Conservation (phyloP, 2,329 filamentous ascomycete genomes). For the Nemania serpens region DNA sequence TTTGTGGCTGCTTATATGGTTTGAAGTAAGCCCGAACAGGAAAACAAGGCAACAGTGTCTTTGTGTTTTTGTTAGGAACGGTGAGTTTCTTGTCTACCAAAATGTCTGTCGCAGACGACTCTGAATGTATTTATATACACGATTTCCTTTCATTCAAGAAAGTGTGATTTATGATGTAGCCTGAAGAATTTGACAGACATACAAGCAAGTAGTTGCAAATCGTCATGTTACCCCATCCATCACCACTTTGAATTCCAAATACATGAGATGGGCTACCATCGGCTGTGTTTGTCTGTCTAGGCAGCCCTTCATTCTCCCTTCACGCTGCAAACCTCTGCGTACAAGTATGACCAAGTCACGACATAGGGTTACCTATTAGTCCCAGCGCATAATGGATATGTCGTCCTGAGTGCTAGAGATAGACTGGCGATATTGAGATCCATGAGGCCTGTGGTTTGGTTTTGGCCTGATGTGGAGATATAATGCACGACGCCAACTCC, state of each 20-base stretch:
- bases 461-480: conserved; percentile 14
- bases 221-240: conserved; percentile 7
- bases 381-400: background rate
- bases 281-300: background rate
- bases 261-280: background rate
- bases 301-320: conserved; percentile 3
- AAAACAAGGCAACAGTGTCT: background rate
- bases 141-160: background rate
- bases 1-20: background rate
- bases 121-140: conserved; percentile 2
- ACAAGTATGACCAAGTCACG: background rate
- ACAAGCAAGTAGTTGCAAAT: background rate
- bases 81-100: background rate
- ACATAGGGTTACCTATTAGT: background rate
- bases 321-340: background rate
- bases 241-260: conserved; percentile 23
- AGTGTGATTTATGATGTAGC: conserved; percentile 10
- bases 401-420: background rate
- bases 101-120: background rate
- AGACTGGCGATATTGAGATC: background rate
- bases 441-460: background rate
- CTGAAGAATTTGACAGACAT: conserved; percentile 5
- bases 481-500: background rate
- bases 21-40: background rate
- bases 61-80: background rate